Percentiles rank a stretch among this genome's conserved stretches.
These are phyloP conservation scores for Coemansia sp. DNA, from an alignment of 192 early-diverging fungal species.

Conservation along the genomic window DNA sequence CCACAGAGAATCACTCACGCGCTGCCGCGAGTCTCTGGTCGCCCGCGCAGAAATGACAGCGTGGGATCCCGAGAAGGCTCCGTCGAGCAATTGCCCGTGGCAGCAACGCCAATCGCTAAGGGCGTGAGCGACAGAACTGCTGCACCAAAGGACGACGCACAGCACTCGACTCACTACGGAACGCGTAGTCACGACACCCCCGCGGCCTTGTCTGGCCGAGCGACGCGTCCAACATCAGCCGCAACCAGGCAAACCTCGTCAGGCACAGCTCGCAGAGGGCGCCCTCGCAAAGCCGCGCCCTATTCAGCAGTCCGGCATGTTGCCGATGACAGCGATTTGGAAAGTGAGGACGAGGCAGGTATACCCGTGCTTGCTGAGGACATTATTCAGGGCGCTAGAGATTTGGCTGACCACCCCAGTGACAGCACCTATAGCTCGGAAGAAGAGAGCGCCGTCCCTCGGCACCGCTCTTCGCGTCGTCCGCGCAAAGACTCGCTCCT, in stretches of 20 bases:
- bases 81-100: not conserved
- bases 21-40: not conserved
- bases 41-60: not conserved
- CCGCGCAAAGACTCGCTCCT: not conserved
- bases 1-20: slow-evolving; percentile 2
- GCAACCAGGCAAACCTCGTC: not conserved
- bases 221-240: not conserved
- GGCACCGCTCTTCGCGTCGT: not conserved
- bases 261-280: not conserved
- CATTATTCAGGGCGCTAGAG: not conserved
- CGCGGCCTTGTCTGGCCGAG: not conserved
- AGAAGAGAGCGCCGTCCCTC: not conserved
- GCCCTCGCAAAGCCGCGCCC: not conserved
- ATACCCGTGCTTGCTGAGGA: not conserved
- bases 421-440: not conserved
- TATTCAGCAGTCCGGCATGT: not conserved
- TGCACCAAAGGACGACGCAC: not conserved
- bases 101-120: not conserved
- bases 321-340: not conserved
- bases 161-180: not conserved
- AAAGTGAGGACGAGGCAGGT: not conserved
- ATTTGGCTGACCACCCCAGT: not conserved
- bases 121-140: not conserved
- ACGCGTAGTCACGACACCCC: not conserved
- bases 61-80: not conserved